phyloP scores from a whole-genome alignment of 2,329 filamentous ascomycete species.

The Cytospora leucostoma region DNA sequence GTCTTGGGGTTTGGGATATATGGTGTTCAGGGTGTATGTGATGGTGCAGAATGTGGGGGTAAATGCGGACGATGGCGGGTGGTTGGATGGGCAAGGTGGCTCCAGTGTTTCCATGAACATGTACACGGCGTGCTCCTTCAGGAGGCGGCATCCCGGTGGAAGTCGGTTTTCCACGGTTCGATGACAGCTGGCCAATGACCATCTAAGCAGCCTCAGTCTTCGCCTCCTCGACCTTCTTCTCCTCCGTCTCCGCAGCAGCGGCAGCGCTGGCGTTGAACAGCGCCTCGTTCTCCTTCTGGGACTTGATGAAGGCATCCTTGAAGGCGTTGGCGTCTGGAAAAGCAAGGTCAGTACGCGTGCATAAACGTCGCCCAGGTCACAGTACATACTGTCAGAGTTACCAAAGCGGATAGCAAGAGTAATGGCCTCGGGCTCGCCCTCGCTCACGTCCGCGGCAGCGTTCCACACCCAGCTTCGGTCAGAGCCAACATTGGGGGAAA shows the following conservation, averaged over 20 bases:
- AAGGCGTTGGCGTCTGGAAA: slow-evolving; percentile 85
- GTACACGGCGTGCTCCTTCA: slow-evolving; percentile 8
- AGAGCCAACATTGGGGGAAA: slow-evolving; percentile 95
- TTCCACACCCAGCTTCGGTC: slow-evolving; percentile 99
- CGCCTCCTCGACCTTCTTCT: slow-evolving; percentile 34
- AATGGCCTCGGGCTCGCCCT: slow-evolving; percentile 94
- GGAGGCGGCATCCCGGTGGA: slow-evolving; percentile 6
- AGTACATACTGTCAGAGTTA: slow-evolving; percentile 87
- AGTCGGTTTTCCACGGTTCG: not conserved
- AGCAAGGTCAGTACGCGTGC: slow-evolving; percentile 34
- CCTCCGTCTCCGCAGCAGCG: slow-evolving; percentile 41
- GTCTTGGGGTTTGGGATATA: slow-evolving; percentile 10
- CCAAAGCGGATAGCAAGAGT: slow-evolving; percentile 96
- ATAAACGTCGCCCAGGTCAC: not conserved
- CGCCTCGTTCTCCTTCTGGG: slow-evolving; percentile 92
- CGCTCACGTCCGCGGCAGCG: slow-evolving; percentile 93
- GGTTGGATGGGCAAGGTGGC: slow-evolving; percentile 6
- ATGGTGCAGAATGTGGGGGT: slow-evolving; percentile 19
- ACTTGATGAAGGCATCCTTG: slow-evolving; percentile 97
- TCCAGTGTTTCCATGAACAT: not conserved
- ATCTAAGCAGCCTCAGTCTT: slow-evolving; percentile 31
- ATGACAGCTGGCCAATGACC: not conserved
- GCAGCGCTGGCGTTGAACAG: slow-evolving; percentile 63
- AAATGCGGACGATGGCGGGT: slow-evolving; percentile 10
- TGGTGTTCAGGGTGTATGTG: slow-evolving; percentile 21